Base-by-base conservation (phyloP, 139 green algal species). In the Closterium sp. region DNA sequence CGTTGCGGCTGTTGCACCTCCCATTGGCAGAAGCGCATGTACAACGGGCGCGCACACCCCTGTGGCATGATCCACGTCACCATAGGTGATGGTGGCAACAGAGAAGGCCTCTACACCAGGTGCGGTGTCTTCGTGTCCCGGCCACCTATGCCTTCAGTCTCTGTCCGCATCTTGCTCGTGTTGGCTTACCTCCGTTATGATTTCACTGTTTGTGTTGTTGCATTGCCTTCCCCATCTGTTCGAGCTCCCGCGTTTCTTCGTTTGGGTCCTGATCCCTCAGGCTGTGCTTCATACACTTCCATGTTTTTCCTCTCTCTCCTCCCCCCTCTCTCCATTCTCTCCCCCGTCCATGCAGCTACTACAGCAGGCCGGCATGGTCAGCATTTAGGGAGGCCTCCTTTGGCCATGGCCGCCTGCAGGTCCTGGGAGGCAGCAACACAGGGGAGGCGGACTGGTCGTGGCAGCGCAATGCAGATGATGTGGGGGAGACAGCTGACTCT, bases 31-130 rank as follows among this genome's bases (percentile, higher is more conserved):
- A n/a, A 38, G 10, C 85, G 83, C 32, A 95, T 97, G 28, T 95
- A 90, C 23, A 35, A 94, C 25, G 89, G 88, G 10, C 30, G 89
- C 33, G 34, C 32, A 23, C 43, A 97, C 76, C 36, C 91, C 9
- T 96, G 95, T 69, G 96, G 95, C 1, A 89, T 94, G 10, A n/a
- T 94, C 0, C 94, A 97, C 93, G 94, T 98, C 64, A 95, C 94
- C 89, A 95, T 98, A 84, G 96, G 96, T 4, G 96, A 98, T 86
- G 97, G 95, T 28, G 97, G 97, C 64, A 98, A 98, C 94, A 94
- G 95, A 10, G 97, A 98, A 90, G 97, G 96, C 16, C 89, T 94
- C 5, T 90, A 84, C 95, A 12, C 30, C 31, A 86, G 28, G 86
- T 90, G 23, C 8, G 36, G 36, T 55, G 36, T 55, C 36, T 4